Conservation (phyloP, 345 rosid genomes). For the Salix caprea region DNA sequence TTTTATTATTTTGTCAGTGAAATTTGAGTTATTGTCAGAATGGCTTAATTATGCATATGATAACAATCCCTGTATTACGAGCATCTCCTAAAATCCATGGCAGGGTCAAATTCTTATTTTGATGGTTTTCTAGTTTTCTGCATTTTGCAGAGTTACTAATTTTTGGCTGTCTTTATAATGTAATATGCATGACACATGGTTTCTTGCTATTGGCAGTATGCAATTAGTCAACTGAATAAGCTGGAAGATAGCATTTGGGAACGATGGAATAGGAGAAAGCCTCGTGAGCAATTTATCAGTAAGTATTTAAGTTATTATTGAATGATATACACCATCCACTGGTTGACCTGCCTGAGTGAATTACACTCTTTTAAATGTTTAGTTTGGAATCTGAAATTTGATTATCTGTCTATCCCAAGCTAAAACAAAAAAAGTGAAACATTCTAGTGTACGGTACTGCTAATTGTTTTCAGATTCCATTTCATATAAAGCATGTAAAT, state of each 20-base stretch:
- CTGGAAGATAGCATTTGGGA: constrained; percentile 91
- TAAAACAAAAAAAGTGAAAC: not conserved
- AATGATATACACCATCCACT: not conserved
- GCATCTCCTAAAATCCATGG: too few relatives aligned
- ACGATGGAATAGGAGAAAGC: constrained; percentile 67
- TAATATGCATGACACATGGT: not conserved
- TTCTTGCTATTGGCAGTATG: constrained; percentile 57
- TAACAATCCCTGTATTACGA: too few relatives aligned
- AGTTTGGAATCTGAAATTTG: too few relatives aligned
- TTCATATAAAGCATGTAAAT: too few relatives aligned
- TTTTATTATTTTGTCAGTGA: too few relatives aligned
- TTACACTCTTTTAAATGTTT: too few relatives aligned
- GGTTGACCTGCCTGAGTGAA: not conserved
- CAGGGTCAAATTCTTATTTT: too few relatives aligned
- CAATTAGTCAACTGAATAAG: constrained; percentile 85
- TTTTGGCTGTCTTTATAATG: not conserved
- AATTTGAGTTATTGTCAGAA: too few relatives aligned
- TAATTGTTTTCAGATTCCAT: too few relatives aligned
- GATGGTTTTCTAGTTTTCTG: constrained; percentile 1
- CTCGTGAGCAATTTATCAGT: constrained; percentile 59
- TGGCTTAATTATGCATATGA: too few relatives aligned
- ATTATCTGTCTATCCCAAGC: too few relatives aligned
- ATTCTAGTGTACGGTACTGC: too few relatives aligned
- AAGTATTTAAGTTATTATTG: constrained; percentile 28
- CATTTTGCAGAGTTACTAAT: not conserved